Percentiles rank a stretch among this genome's conserved stretches.
Conservation (phyloP, 1,284 basidiomycete genomes). For the Ustilago bromivora region DNA sequence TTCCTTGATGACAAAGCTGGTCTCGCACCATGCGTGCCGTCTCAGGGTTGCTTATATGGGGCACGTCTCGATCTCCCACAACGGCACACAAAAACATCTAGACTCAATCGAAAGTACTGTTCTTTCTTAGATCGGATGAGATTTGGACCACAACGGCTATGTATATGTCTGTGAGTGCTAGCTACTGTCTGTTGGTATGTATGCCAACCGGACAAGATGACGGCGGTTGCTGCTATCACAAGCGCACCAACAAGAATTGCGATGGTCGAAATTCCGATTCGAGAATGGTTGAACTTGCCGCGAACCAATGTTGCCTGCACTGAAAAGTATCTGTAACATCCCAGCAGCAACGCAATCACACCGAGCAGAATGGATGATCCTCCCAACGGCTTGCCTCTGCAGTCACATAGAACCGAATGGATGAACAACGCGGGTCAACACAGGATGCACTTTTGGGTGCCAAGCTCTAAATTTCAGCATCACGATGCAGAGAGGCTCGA, state of each 20-base stretch:
- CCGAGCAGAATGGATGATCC: constrained; percentile 60
- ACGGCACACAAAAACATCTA: too few species aligned
- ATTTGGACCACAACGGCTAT: background rate
- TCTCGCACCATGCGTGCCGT: too few species aligned
- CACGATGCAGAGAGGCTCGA: constrained; percentile 4
- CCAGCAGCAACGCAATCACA: constrained; percentile 51
- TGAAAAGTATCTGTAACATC: constrained; percentile 57
- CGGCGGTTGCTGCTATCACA: constrained; percentile 44
- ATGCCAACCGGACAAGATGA: constrained; percentile 40
- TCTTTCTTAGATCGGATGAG: too few species aligned
- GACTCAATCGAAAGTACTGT: background rate
- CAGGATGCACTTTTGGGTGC: background rate
- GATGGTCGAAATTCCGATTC: constrained; percentile 47
- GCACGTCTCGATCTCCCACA: too few species aligned
- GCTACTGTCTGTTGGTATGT: constrained; percentile 1
- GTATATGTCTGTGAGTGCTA: background rate
- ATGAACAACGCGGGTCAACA: background rate
- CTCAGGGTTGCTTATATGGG: too few species aligned
- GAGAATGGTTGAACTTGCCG: constrained; percentile 58
- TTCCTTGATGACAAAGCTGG: too few species aligned
- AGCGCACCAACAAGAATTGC: constrained; percentile 45
- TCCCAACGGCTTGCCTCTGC: constrained; percentile 59
- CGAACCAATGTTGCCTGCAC: constrained; percentile 52
- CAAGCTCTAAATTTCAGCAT: constrained; percentile 4
- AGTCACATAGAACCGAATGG: too few species aligned